These are phyloP conservation scores for Rhodotorula diobovata DNA, from an alignment of 768 basidiomycete species.

Conservation along the genomic window DNA sequence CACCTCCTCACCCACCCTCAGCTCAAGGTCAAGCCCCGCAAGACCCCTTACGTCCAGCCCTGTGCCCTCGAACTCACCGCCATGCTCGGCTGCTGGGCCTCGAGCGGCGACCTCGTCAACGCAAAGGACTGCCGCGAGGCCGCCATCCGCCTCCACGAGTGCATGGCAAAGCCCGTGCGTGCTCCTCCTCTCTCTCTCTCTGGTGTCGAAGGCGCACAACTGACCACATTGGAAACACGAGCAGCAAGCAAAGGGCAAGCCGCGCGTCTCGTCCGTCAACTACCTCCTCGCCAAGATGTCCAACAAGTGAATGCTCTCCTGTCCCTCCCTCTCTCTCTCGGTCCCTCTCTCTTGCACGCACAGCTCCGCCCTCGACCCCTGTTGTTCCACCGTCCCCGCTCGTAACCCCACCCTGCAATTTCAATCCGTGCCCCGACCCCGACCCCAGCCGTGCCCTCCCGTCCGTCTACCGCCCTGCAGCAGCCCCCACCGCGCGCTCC, in stretches of 20 bases:
- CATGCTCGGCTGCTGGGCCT: constrained; percentile 86
- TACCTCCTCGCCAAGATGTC: constrained; percentile 59
- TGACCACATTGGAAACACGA: too few species aligned
- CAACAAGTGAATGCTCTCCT: background rate
- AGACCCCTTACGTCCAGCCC: constrained; percentile 46
- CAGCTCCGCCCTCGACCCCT: background rate
- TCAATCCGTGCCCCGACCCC: background rate
- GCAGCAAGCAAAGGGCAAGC: constrained; percentile 55
- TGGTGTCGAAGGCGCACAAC: background rate
- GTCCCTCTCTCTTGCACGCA: background rate
- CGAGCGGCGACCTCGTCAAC: constrained; percentile 60
- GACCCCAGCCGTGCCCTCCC: background rate
- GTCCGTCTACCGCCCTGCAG: background rate
- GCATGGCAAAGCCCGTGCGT: constrained; percentile 80
- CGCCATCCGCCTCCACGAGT: constrained; percentile 64
- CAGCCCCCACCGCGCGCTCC: background rate
- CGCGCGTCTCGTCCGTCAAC: constrained; percentile 74
- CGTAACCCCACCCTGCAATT: background rate
- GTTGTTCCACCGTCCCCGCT: background rate
- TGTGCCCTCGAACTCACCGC: constrained; percentile 66
- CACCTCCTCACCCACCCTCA: constrained; percentile 7
- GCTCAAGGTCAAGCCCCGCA: constrained; percentile 38
- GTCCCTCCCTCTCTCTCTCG: background rate
- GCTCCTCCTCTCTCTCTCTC: constrained; percentile 14
- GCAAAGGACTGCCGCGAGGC: constrained; percentile 57